These are phyloP conservation scores for Fonsecaea monophora DNA, from an alignment of 2,329 filamentous ascomycete species.

Conservation along the genomic window DNA sequence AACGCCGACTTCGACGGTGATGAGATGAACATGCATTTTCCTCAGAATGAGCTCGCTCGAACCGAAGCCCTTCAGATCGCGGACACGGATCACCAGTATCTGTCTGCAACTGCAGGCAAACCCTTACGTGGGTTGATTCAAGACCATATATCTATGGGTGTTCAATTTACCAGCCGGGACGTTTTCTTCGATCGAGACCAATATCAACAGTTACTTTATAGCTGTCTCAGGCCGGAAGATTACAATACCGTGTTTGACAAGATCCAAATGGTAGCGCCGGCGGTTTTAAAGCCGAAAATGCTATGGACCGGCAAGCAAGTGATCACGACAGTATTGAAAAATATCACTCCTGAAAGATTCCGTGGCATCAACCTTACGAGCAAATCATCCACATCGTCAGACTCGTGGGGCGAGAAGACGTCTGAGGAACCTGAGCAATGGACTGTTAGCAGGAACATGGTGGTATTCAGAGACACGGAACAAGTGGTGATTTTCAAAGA, in stretches of 20 bases:
- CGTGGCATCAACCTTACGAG: slow-evolving; percentile 79
- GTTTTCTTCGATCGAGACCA: slow-evolving; percentile 86
- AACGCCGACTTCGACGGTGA: slow-evolving; percentile 99
- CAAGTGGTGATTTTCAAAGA: slow-evolving; percentile 80
- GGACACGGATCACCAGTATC: slow-evolving; percentile 96
- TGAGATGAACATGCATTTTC: slow-evolving; percentile 99
- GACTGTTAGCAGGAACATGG: slow-evolving; percentile 33
- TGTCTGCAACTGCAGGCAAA: slow-evolving; percentile 91
- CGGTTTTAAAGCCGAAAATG: slow-evolving; percentile 78
- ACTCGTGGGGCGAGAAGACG: slow-evolving; percentile 72
- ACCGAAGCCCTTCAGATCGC: slow-evolving; percentile 92
- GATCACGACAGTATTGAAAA: slow-evolving; percentile 89
- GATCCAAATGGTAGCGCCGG: slow-evolving; percentile 79
- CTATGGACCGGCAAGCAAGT: slow-evolving; percentile 97
- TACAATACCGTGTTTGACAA: slow-evolving; percentile 84
- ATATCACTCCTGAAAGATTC: slow-evolving; percentile 80
- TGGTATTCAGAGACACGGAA: slow-evolving; percentile 65
- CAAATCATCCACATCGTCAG: slow-evolving; percentile 77
- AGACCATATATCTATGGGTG: slow-evolving; percentile 95
- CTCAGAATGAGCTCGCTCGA: slow-evolving; percentile 92
- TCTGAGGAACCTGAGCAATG: slow-evolving; percentile 53
- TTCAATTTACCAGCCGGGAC: slow-evolving; percentile 88
- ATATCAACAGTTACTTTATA: slow-evolving; percentile 94
- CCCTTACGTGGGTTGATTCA: slow-evolving; percentile 95
- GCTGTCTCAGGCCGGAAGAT: slow-evolving; percentile 84